phyloP scores from a whole-genome alignment of 2,329 filamentous ascomycete genomes.

The Fusarium tupiense region DNA sequence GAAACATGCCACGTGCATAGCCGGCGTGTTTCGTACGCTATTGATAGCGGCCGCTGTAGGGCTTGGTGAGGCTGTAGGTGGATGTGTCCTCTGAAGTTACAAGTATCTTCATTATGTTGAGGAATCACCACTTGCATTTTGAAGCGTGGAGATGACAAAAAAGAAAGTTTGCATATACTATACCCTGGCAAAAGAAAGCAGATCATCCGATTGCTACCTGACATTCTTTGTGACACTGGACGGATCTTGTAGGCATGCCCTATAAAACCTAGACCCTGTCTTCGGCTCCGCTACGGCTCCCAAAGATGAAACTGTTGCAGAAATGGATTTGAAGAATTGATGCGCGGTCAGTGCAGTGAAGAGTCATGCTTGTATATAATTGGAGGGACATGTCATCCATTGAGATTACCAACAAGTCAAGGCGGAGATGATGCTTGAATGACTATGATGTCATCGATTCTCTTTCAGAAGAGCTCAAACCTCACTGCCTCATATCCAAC shows the following conservation, averaged over 20 bases:
- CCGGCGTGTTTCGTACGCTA: not conserved
- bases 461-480: not conserved
- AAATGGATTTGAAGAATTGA: not conserved
- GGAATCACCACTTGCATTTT: not conserved
- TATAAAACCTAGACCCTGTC: not conserved
- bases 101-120: not conserved
- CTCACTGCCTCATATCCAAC: not conserved
- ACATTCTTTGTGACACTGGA: not conserved
- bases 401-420: not conserved
- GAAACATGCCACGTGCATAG: not conserved
- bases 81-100: too few relatives aligned
- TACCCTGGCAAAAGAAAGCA: not conserved
- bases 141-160: not conserved
- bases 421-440: not conserved
- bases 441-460: not conserved
- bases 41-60: not conserved
- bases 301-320: not conserved
- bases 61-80: not conserved
- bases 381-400: not conserved
- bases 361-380: not conserved
- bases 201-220: not conserved
- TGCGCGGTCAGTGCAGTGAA: not conserved
- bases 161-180: not conserved
- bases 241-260: not conserved
- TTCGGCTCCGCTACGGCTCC: conserved; percentile 4